Evolutionary conservation across 2,329 filamentous ascomycete genomes (phyloP).

Genomic region (Fusarium robinianum): DNA sequence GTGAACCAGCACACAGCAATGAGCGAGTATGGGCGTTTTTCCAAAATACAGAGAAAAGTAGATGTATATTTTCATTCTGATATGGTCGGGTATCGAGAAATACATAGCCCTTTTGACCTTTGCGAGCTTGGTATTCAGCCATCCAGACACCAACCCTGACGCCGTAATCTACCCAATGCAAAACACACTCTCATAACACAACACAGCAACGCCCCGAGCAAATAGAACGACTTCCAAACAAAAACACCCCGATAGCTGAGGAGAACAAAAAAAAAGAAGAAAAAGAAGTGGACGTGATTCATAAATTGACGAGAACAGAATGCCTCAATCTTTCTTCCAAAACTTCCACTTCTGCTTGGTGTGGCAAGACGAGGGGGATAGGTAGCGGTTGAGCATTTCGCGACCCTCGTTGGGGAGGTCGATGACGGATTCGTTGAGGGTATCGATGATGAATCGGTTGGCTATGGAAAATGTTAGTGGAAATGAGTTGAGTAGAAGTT

Average conservation of each 20-base stretch:
- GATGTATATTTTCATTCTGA: conserved; percentile 30
- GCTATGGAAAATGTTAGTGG: conserved; percentile 33
- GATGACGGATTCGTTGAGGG: conserved; percentile 45
- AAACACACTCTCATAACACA: too few species aligned
- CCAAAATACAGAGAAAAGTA: too few species aligned
- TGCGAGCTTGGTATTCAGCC: too few species aligned
- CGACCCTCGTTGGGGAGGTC: conserved; percentile 45
- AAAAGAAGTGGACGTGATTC: too few species aligned
- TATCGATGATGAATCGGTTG: conserved; percentile 48
- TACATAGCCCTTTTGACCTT: too few species aligned
- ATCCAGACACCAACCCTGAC: too few species aligned
- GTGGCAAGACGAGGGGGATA: conserved; percentile 24
- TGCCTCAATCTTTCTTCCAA: conserved; percentile 35
- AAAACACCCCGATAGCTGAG: too few species aligned
- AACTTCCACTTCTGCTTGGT: conserved; percentile 36
- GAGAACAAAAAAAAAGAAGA: not conserved
- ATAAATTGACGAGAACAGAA: too few species aligned
- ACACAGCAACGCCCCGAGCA: too few species aligned
- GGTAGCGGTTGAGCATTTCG: conserved; percentile 41
- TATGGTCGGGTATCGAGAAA: conserved; percentile 27
- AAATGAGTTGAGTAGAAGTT: not conserved
- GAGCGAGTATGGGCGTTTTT: too few species aligned
- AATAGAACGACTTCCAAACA: too few species aligned
- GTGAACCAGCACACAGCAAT: not conserved
- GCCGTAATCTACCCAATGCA: too few species aligned